Evolutionary conservation across 495 filamentous ascomycete genomes (phyloP).

Genomic region (Daldinia concentrica): DNA sequence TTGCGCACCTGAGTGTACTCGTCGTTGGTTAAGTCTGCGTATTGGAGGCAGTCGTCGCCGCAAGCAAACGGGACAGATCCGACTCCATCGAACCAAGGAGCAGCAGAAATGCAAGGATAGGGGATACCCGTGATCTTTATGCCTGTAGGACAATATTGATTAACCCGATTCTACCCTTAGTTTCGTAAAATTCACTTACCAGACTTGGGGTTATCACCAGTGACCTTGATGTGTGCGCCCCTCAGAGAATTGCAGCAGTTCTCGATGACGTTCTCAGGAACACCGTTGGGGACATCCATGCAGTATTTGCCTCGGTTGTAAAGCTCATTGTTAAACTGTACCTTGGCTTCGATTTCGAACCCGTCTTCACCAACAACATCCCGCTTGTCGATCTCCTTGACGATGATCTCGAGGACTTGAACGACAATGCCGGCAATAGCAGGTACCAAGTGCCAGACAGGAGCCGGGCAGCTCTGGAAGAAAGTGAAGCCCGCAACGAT

Average conservation of each 20-base stretch:
- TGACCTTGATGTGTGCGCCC: slow-evolving; percentile 7
- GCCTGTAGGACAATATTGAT: background rate
- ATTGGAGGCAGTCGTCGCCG: slow-evolving; percentile 5
- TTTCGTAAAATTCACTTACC: background rate
- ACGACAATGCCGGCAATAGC: no score
- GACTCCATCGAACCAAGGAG: slow-evolving; percentile 17
- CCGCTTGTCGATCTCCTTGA: no score
- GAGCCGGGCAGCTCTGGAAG: background rate
- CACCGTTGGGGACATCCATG: background rate
- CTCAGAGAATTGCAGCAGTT: slow-evolving; percentile 12
- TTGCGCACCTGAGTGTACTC: background rate
- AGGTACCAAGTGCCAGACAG: background rate
- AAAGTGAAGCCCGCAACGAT: slow-evolving; percentile 1
- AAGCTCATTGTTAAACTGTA: no score
- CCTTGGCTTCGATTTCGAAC: no score
- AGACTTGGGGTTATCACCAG: background rate
- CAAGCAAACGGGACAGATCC: slow-evolving; percentile 15
- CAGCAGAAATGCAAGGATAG: slow-evolving; percentile 10
- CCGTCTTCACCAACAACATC: no score
- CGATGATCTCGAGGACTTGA: no score
- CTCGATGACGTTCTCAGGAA: slow-evolving; percentile 6
- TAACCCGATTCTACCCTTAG: background rate
- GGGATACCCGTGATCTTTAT: slow-evolving; percentile 14
- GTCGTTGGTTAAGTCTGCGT: background rate
- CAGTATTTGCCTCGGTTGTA: no score